phyloP scores from a whole-genome alignment of 768 basidiomycete genomes.

The Rhodotorula diobovata region DNA sequence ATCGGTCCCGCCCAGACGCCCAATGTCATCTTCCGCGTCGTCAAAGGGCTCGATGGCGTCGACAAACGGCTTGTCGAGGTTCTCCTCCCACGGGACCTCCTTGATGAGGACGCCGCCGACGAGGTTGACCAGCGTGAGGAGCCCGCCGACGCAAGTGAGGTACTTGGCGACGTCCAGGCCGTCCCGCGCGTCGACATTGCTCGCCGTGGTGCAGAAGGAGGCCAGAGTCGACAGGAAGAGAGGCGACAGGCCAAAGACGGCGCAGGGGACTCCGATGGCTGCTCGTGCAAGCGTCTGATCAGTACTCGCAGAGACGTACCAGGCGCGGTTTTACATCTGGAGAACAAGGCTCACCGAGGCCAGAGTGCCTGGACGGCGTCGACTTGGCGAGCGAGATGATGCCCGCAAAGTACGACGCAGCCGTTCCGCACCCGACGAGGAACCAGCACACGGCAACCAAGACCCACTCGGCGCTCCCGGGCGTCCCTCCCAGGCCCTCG shows the following conservation, averaged over 20 bases:
- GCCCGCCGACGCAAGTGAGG: constrained; percentile 37
- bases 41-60: constrained; percentile 2
- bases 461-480: constrained; percentile 2
- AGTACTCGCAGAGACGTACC: background rate
- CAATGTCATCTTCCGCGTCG: background rate
- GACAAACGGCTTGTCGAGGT: constrained; percentile 8
- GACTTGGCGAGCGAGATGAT: constrained; percentile 31
- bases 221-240: constrained; percentile 40
- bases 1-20: background rate
- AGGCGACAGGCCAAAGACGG: constrained; percentile 41
- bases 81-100: constrained; percentile 29
- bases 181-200: background rate
- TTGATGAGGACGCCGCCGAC: constrained; percentile 25
- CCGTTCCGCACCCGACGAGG: constrained; percentile 33
- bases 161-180: constrained; percentile 36
- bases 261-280: constrained; percentile 38
- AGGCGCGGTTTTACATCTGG: background rate
- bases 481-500: background rate
- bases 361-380: constrained; percentile 36
- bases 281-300: too few species aligned
- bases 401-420: constrained; percentile 34
- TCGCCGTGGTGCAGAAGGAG: constrained; percentile 26
- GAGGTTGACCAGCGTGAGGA: constrained; percentile 32
- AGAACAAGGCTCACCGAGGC: constrained; percentile 14
- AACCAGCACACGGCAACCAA: constrained; percentile 14